A percentile compares a stretch with the other conserved stretches of the same genome.
phyloP scores from a whole-genome alignment of 2,329 filamentous ascomycete genomes.

The Claviceps sp. region DNA sequence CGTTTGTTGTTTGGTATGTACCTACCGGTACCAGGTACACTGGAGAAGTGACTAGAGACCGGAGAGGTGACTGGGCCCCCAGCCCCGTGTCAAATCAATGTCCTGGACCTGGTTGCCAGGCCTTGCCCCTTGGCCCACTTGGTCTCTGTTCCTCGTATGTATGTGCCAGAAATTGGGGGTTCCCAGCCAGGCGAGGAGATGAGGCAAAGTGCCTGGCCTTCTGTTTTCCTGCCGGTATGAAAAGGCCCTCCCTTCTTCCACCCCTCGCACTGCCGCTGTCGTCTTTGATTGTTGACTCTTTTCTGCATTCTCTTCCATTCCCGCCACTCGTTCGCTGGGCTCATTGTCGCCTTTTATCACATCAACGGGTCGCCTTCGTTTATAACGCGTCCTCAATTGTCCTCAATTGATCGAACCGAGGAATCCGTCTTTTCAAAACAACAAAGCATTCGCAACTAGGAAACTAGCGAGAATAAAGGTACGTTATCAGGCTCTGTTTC shows the following conservation, averaged over 20 bases:
- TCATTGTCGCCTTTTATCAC: constrained; percentile 12
- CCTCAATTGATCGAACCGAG: background rate
- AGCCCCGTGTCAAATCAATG: background rate
- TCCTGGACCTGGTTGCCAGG: background rate
- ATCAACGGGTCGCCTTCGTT: constrained; percentile 9
- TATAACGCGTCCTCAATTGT: background rate
- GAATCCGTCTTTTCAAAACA: background rate
- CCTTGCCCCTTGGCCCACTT: constrained; percentile 5
- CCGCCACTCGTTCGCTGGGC: constrained; percentile 25
- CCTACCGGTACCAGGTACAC: no score
- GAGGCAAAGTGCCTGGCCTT: background rate
- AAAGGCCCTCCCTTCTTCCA: constrained; percentile 12
- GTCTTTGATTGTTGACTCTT: constrained; percentile 14
- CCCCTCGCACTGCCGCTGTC: constrained; percentile 12
- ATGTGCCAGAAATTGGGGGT: constrained; percentile 1
- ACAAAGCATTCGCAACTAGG: background rate
- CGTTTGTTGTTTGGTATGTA: background rate
- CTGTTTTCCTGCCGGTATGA: constrained; percentile 1
- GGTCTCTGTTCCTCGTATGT: constrained; percentile 4
- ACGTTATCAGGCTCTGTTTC: background rate
- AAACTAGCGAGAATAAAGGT: background rate
- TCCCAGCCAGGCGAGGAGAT: background rate
- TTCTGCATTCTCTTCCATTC: constrained; percentile 21
- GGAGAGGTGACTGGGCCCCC: no score
- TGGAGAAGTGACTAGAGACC: no score